Conservation (phyloP, 176 grass and related monocot species). For the Aechmea fasciata region DNA sequence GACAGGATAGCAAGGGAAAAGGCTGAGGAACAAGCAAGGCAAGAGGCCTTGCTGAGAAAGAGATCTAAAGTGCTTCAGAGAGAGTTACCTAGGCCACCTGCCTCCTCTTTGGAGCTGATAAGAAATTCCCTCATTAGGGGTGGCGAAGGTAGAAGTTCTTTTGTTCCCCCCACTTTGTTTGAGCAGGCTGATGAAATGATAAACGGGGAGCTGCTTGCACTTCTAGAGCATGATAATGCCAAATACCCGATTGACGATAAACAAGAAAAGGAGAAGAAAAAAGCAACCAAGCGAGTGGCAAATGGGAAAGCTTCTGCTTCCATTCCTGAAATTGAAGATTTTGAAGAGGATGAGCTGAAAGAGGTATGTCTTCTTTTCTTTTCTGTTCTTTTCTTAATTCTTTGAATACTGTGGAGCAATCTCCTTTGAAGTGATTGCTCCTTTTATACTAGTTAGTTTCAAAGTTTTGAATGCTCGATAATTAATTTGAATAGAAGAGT, state of each 20-base stretch:
- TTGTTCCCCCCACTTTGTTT: conserved; percentile 75
- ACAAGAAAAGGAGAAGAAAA: conserved; percentile 60
- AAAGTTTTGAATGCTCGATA: neutral
- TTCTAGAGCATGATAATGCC: conserved; percentile 80
- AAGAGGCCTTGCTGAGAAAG: conserved; percentile 73
- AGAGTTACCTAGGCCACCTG: conserved; percentile 71
- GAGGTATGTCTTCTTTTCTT: conserved; percentile 32
- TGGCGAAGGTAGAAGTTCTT: conserved; percentile 65
- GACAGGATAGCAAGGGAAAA: conserved; percentile 59
- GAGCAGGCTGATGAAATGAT: conserved; percentile 87
- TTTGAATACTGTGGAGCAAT: neutral
- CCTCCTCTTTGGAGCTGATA: conserved; percentile 57
- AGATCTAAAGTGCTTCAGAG: conserved; percentile 92
- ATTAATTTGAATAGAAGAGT: too few relatives aligned
- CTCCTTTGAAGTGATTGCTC: neutral
- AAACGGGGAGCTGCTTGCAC: conserved; percentile 53
- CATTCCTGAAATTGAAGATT: conserved; percentile 78
- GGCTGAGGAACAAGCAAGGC: conserved; percentile 61
- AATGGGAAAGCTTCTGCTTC: conserved; percentile 24
- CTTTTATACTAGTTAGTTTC: neutral
- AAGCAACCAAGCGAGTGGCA: conserved; percentile 32
- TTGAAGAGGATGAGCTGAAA: conserved; percentile 56
- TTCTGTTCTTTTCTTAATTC: conserved; percentile 7
- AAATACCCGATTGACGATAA: conserved; percentile 79
- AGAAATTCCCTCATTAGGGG: conserved; percentile 54